Base-by-base conservation (phyloP, 768 basidiomycete genomes). In the Tulasnella sp. region DNA sequence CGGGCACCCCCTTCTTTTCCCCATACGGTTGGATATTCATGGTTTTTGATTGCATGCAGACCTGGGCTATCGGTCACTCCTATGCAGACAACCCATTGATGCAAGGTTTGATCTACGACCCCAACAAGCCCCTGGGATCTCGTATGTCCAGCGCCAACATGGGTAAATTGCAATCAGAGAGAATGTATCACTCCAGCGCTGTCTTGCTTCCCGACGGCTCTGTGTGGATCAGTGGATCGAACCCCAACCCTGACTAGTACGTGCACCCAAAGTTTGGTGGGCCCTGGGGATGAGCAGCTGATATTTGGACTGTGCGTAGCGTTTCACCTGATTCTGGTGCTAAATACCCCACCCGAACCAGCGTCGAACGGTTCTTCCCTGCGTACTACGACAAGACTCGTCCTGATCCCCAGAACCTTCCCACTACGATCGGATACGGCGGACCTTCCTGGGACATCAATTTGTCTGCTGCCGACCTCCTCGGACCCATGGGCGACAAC, bases 171-270 rank as follows among this genome's bases (percentile, higher is more conserved):
- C 85, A 79, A 17, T 91, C 96, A 77, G 86, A 95, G 67, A 87
- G 96, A 74, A 83, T 99, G 80, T 99, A 99, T 83, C 97, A 99
- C 84, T 97, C 95, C 0, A 88, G 89, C 0, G 96, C 94, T 11
- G 87, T 96, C n/a, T 88, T 98, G 34, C 88, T 98, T 19, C 91
- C 94, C 11, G 95, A 86, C 78, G 69, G 36, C 0, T 93, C 92
- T 2, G 90, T 99, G 45, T 82, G 97, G 70, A 88, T 97, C 79
- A 94, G 93, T 38, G 97, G 97, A 8, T 94, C 93, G 39, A 98
- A 98, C 84, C 96, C 96, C 0, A 96, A 96, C 81, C 86, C 92
- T 40, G 96, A 98, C 80, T 84, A 82, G 79, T 83, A 83, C 54
- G 91, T 91, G 77, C 36, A 31, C n/a, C 9, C 25, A n/a, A 49